Evolutionary conservation across 108 stramenopile genomes (phyloP).

Genomic region (Pseudonitzschia multistriata): DNA sequence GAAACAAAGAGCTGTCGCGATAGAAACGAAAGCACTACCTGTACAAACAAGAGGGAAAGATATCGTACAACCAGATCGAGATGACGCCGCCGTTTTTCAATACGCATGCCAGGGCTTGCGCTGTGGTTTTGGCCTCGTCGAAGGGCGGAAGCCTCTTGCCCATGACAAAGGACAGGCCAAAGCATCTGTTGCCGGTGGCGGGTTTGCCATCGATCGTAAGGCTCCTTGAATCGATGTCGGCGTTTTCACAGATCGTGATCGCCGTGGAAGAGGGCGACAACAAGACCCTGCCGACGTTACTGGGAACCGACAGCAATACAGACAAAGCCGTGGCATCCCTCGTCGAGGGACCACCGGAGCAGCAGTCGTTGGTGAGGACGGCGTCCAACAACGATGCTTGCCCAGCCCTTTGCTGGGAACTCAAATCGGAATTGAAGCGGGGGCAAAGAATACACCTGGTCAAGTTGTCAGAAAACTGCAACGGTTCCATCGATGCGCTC

Average conservation of each 20-base stretch:
- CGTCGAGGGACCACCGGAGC: constrained; percentile 3
- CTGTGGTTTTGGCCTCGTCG: constrained; percentile 66
- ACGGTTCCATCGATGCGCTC: constrained; percentile 72
- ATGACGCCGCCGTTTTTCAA: constrained; percentile 28
- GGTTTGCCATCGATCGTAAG: constrained; percentile 49
- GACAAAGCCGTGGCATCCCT: neutral
- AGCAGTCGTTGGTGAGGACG: neutral
- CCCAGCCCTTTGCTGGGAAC: constrained; percentile 3
- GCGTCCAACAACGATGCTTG: constrained; percentile 7
- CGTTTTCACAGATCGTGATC: constrained; percentile 50
- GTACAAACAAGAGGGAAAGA: too few species aligned
- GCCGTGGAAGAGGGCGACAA: constrained; percentile 53
- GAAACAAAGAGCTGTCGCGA: too few species aligned
- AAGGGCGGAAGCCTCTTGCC: constrained; percentile 74
- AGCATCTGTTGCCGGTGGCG: constrained; percentile 68
- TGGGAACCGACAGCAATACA: constrained; percentile 4
- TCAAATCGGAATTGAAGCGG: neutral
- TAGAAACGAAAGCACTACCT: too few species aligned
- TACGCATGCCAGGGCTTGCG: constrained; percentile 34
- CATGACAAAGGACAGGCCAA: constrained; percentile 53
- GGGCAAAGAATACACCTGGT: constrained; percentile 41
- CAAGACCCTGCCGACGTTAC: constrained; percentile 45
- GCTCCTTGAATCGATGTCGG: constrained; percentile 35
- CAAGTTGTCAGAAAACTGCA: constrained; percentile 49
- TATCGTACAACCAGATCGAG: neutral